Percentiles rank a stretch among this genome's conserved stretches.
Evolutionary conservation across 2,329 filamentous ascomycete genomes (phyloP).

Genomic region (Talaromyces sp.): DNA sequence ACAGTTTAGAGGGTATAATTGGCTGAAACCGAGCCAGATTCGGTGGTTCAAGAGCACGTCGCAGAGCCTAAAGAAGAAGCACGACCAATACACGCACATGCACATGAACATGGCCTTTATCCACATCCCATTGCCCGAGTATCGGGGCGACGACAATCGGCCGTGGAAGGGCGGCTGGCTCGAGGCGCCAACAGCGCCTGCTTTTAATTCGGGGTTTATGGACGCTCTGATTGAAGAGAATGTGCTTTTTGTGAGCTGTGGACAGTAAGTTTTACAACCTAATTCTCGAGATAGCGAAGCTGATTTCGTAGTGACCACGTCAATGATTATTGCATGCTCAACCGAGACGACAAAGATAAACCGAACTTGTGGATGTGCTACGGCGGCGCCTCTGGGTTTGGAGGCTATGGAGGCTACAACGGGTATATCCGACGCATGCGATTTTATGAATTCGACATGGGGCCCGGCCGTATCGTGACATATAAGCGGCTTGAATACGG

Average conservation of each 20-base stretch:
- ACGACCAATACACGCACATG: conserved; percentile 79
- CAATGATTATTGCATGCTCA: conserved; percentile 90
- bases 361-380: conserved; percentile 97
- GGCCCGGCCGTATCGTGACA: conserved; percentile 78
- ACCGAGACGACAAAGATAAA: conserved; percentile 47
- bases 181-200: conserved; percentile 80
- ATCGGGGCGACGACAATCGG: conserved; percentile 55
- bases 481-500: conserved; percentile 83
- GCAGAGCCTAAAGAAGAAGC: conserved; percentile 65
- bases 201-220: conserved; percentile 87
- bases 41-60: conserved; percentile 86
- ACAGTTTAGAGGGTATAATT: conserved; percentile 89
- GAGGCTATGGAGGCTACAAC: conserved; percentile 88
- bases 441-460: conserved; percentile 90
- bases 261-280: conserved; percentile 72
- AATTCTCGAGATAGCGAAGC: no score
- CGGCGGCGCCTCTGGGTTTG: conserved; percentile 83
- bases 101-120: conserved; percentile 97
- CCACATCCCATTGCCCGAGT: conserved; percentile 93
- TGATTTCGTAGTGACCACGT: conserved; percentile 67
- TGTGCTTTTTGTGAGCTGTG: conserved; percentile 80
- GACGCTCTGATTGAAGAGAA: conserved; percentile 83
- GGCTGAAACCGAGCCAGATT: conserved; percentile 91
- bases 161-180: conserved; percentile 65
- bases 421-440: conserved; percentile 78